Evolutionary conservation across 352 stramenopile genomes (phyloP).

Genomic region (Globisporangium nunn): DNA sequence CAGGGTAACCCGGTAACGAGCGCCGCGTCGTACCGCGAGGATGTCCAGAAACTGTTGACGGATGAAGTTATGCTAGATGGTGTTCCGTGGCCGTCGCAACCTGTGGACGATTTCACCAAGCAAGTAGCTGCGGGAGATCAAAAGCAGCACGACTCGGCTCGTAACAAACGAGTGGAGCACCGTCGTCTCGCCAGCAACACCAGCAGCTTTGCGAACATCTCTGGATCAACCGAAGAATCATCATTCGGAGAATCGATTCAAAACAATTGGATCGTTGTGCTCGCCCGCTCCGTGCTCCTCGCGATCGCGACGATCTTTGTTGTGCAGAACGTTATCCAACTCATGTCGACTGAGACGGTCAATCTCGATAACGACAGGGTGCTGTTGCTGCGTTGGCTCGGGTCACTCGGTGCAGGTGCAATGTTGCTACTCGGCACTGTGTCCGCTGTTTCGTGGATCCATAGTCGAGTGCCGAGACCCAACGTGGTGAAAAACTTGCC

Average conservation of each 20-base stretch:
- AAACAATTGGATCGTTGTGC: background rate
- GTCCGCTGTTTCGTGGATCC: background rate
- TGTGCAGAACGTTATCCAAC: constrained; percentile 2
- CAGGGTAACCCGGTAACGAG: constrained; percentile 12
- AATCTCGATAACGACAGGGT: constrained; percentile 8
- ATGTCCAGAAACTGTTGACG: constrained; percentile 13
- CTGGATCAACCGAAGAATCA: background rate
- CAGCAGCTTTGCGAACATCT: background rate
- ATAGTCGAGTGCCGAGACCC: background rate
- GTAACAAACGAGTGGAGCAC: background rate
- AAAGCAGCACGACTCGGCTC: background rate
- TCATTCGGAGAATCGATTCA: background rate
- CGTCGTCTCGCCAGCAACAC: background rate
- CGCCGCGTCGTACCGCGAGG: constrained; percentile 9
- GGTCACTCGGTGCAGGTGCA: background rate
- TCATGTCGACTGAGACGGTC: background rate
- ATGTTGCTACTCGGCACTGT: background rate
- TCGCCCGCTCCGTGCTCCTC: constrained; percentile 8
- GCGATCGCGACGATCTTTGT: constrained; percentile 7
- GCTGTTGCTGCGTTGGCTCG: constrained; percentile 7
- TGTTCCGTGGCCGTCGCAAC: constrained; percentile 5
- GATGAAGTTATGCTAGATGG: constrained; percentile 16
- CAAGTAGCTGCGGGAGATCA: background rate
- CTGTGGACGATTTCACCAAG: constrained; percentile 9
- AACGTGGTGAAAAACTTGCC: background rate